A percentile compares a stretch with the other conserved stretches of the same genome.
These are phyloP conservation scores for Trichosporon asahii DNA, from an alignment of 1,284 basidiomycete species.

Conservation along the genomic window DNA sequence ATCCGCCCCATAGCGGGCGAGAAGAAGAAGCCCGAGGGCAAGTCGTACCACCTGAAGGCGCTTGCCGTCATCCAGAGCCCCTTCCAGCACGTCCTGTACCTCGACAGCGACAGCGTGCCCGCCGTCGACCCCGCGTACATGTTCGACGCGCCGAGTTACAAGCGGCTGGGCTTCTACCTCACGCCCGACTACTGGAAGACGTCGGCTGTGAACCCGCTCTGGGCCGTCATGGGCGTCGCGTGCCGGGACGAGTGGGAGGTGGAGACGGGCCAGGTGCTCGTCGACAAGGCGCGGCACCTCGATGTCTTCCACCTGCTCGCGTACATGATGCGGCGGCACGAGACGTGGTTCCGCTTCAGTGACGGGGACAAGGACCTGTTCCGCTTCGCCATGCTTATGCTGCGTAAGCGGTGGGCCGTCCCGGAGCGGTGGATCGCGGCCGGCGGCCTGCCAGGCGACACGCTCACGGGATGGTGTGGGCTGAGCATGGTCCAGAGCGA, in stretches of 20 bases:
- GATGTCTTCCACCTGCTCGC: conserved; percentile 53
- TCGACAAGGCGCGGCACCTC: conserved; percentile 54
- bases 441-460: conserved; percentile 48
- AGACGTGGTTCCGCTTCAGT: conserved; percentile 54
- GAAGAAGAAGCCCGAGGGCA: conserved; percentile 45
- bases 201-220: conserved; percentile 51
- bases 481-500: conserved; percentile 56
- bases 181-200: conserved; percentile 53
- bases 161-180: conserved; percentile 45
- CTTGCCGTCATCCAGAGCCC: conserved; percentile 52
- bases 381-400: conserved; percentile 53
- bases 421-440: conserved; percentile 54
- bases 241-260: conserved; percentile 57
- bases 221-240: conserved; percentile 54
- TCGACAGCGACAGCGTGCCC: conserved; percentile 54
- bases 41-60: conserved; percentile 55
- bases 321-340: conserved; percentile 53
- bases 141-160: conserved; percentile 52
- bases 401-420: conserved; percentile 56
- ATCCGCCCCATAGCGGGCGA: conserved; percentile 48
- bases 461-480: conserved; percentile 46
- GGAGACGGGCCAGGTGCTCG: conserved; percentile 55
- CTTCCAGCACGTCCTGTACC: conserved; percentile 54
- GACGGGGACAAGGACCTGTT: conserved; percentile 58
- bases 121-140: conserved; percentile 51